phyloP scores from a whole-genome alignment of 768 basidiomycete genomes.

The Suillus occidentalis region DNA sequence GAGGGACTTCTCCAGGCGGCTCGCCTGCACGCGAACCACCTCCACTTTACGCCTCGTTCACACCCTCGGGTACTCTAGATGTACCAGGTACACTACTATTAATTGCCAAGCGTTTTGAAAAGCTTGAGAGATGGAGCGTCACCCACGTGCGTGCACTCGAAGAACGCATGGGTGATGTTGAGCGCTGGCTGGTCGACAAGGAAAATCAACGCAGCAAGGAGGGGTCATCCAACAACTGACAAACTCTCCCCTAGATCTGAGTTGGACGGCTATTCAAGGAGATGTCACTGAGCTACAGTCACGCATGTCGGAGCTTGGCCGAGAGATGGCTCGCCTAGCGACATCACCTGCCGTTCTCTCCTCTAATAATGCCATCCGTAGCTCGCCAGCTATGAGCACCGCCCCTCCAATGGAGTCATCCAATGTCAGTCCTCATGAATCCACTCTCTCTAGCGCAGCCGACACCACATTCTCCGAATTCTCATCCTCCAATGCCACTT shows the following conservation, averaged over 20 bases:
- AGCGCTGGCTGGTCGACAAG: constrained; percentile 84
- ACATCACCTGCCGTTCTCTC: constrained; percentile 47
- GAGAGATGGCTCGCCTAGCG: constrained; percentile 76
- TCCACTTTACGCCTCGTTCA: constrained; percentile 79
- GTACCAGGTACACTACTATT: constrained; percentile 70
- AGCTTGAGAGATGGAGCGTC: constrained; percentile 88
- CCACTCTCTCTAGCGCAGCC: constrained; percentile 18
- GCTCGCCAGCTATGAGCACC: constrained; percentile 44
- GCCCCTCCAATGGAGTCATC: constrained; percentile 51
- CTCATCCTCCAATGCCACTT: constrained; percentile 13
- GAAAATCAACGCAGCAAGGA: constrained; percentile 55
- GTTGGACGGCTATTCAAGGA: constrained; percentile 58
- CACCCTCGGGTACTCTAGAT: constrained; percentile 67
- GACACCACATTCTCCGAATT: constrained; percentile 11
- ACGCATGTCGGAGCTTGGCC: constrained; percentile 70
- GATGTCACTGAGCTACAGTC: constrained; percentile 74
- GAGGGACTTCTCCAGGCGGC: constrained; percentile 39
- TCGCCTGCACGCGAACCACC: constrained; percentile 48
- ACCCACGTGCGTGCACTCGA: constrained; percentile 88
- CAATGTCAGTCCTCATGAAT: constrained; percentile 31
- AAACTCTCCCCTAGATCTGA: constrained; percentile 32
- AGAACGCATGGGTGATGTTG: constrained; percentile 90
- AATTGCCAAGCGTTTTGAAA: constrained; percentile 78
- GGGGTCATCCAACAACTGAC: constrained; percentile 32
- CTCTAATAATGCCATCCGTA: constrained; percentile 46